Conservation (phyloP, 129 eudicot species). For the Kitagawia praeruptora region DNA sequence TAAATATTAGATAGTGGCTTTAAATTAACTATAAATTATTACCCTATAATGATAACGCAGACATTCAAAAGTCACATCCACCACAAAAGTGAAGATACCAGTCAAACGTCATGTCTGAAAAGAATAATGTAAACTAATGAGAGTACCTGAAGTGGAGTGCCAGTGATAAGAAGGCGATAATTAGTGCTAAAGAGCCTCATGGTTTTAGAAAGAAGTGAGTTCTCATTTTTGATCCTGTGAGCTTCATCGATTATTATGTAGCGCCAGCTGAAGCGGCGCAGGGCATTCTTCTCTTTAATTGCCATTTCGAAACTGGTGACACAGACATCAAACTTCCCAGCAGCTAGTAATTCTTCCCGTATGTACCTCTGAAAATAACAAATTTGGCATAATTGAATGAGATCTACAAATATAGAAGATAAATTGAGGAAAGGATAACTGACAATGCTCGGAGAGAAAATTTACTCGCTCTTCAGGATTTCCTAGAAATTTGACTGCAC, state of each 20-base stretch:
- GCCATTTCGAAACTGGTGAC: conserved; percentile 99
- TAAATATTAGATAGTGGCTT: background rate
- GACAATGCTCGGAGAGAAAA: background rate
- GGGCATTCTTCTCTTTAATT: conserved; percentile 79
- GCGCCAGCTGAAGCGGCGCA: conserved; percentile 98
- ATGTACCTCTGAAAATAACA: conserved; percentile 53
- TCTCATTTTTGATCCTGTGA: conserved; percentile 92
- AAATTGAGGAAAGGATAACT: background rate
- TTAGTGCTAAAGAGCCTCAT: conserved; percentile 90
- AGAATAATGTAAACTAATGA: background rate
- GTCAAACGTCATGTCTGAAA: background rate
- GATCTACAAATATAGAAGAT: background rate
- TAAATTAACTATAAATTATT: background rate
- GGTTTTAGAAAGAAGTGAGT: conserved; percentile 90
- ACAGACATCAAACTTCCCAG: conserved; percentile 98
- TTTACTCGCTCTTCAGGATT: conserved; percentile 92
- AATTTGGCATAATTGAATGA: background rate
- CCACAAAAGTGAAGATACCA: background rate
- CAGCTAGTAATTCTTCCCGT: conserved; percentile 87
- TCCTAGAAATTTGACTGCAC: conserved; percentile 94
- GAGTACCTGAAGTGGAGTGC: conserved; percentile 93
- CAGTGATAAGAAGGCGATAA: conserved; percentile 89
- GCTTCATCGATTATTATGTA: conserved; percentile 99
- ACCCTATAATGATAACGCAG: background rate
- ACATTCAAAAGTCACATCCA: background rate